These are phyloP conservation scores for Pleurotus tuoliensis DNA, from an alignment of 768 basidiomycete species.

Conservation along the genomic window DNA sequence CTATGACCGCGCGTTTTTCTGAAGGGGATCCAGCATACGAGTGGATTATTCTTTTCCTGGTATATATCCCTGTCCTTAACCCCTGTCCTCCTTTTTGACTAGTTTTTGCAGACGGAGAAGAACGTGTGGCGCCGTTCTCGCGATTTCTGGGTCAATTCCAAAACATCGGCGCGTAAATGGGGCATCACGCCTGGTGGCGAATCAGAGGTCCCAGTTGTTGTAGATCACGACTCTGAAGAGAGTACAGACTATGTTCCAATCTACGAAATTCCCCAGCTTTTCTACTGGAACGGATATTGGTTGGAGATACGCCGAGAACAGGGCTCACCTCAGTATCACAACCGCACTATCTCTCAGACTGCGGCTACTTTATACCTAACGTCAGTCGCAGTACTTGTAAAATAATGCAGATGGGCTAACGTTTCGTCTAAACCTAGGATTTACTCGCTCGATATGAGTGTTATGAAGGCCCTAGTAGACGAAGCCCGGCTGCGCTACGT, in stretches of 20 bases:
- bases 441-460: constrained; percentile 39
- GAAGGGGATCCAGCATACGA: constrained; percentile 47
- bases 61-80: constrained; percentile 13
- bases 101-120: constrained; percentile 30
- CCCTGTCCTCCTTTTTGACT: background rate
- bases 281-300: constrained; percentile 42
- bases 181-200: constrained; percentile 24
- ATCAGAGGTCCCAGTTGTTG: constrained; percentile 5
- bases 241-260: constrained; percentile 41
- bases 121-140: constrained; percentile 37
- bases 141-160: constrained; percentile 38
- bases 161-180: constrained; percentile 37
- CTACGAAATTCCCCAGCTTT: constrained; percentile 36
- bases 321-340: constrained; percentile 7
- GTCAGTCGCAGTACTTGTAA: constrained; percentile 20
- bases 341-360: constrained; percentile 7
- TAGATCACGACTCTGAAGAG: constrained; percentile 13
- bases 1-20: constrained; percentile 40
- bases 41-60: constrained; percentile 43
- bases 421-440: constrained; percentile 21
- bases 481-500: constrained; percentile 36
- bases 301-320: constrained; percentile 28
- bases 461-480: constrained; percentile 38
- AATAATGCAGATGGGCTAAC: background rate
- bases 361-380: constrained; percentile 23